phyloP scores from a whole-genome alignment of 176 grass and related monocot species.

The Pharus latifolius region DNA sequence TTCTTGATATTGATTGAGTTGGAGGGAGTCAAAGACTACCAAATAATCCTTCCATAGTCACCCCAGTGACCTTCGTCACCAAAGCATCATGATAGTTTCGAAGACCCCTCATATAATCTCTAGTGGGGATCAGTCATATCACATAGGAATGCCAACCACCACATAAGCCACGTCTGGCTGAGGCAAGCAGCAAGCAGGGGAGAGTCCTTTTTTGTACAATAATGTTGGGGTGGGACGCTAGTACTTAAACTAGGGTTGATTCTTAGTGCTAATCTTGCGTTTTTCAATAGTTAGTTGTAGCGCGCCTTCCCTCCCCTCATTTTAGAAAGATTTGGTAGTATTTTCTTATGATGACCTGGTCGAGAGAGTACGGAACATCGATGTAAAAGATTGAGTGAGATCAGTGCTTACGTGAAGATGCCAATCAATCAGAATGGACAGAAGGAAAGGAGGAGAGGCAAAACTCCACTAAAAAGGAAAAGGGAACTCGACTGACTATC shows the following conservation, averaged over 20 bases:
- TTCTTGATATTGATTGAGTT: no score
- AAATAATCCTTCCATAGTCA: no score
- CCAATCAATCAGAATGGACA: not conserved
- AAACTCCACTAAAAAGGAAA: no score
- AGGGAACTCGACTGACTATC: not conserved
- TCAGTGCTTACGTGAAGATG: not conserved
- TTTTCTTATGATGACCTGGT: not conserved
- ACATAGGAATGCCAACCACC: not conserved
- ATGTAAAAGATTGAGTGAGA: not conserved
- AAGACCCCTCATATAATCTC: not conserved
- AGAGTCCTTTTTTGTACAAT: not conserved
- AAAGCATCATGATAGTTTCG: not conserved
- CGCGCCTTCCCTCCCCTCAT: not conserved
- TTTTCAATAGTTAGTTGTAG: not conserved
- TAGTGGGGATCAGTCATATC: not conserved
- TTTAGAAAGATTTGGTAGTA: not conserved
- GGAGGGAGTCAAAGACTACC: no score
- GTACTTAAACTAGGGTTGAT: not conserved
- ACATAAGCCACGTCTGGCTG: not conserved
- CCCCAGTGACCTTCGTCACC: no score
- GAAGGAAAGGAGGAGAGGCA: not conserved
- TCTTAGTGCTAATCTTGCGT: not conserved
- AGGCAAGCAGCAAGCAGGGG: not conserved
- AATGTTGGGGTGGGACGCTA: not conserved
- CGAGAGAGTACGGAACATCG: not conserved